Evolutionary conservation across 352 stramenopile genomes (phyloP).

Genomic region (Phytopythium litorale): DNA sequence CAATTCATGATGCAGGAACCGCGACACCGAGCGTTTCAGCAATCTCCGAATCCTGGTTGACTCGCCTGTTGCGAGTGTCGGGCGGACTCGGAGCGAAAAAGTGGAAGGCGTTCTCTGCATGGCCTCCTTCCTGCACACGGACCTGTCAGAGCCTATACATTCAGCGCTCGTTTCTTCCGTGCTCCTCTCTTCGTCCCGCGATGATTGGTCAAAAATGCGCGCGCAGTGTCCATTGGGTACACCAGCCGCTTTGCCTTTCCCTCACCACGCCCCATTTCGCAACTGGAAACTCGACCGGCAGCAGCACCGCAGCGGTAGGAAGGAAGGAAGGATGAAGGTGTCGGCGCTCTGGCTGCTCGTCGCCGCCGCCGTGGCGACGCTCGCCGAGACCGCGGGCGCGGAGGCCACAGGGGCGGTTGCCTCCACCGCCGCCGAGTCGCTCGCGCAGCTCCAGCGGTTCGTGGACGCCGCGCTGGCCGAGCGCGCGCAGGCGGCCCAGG

Average conservation of each 20-base stretch:
- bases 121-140: background rate
- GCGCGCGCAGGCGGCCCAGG: background rate
- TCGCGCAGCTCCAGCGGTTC: conserved; percentile 1
- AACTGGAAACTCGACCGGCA: background rate
- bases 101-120: too few species aligned
- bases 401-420: background rate
- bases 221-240: background rate
- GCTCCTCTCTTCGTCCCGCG: background rate
- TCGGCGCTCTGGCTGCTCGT: conserved; percentile 4
- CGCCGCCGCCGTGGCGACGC: background rate
- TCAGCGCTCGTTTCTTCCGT: background rate
- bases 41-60: background rate
- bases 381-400: background rate
- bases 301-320: too few species aligned
- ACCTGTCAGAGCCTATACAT: background rate
- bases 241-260: background rate
- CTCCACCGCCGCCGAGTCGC: background rate
- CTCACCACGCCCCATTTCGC: background rate
- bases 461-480: conserved; percentile 2
- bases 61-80: too few species aligned
- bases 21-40: too few species aligned
- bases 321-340: conserved; percentile 1
- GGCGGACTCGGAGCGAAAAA: too few species aligned
- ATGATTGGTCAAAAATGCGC: background rate
- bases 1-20: background rate